These are phyloP conservation scores for Schizosaccharomyces lindneri DNA, from an alignment of 805 yeast genomes.

Conservation along the genomic window DNA sequence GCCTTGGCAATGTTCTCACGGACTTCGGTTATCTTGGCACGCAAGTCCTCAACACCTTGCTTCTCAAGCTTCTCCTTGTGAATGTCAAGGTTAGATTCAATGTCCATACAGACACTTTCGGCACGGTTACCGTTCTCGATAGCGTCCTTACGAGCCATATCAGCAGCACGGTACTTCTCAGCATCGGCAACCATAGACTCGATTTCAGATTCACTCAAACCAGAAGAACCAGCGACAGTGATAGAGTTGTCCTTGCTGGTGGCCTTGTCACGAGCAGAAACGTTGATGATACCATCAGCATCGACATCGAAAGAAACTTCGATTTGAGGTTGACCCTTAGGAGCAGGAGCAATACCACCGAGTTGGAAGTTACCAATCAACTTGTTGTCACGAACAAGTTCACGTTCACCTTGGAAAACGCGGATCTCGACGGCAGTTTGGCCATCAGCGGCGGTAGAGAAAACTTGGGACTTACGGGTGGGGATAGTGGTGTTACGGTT, in stretches of 20 bases:
- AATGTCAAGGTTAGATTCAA: constrained; percentile 62
- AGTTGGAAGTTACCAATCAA: constrained; percentile 89
- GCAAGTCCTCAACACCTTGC: constrained; percentile 29
- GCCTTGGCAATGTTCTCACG: constrained; percentile 57
- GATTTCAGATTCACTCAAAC: constrained; percentile 70
- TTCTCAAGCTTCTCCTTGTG: constrained; percentile 42
- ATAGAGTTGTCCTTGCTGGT: constrained; percentile 83
- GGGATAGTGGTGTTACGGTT: constrained; percentile 91
- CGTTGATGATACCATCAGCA: constrained; percentile 93
- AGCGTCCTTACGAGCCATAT: constrained; percentile 61
- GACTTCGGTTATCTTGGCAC: constrained; percentile 31
- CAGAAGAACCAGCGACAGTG: constrained; percentile 90
- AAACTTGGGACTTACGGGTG: constrained; percentile 85
- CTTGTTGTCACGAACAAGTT: constrained; percentile 91
- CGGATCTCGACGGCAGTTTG: constrained; percentile 92
- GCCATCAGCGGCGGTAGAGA: constrained; percentile 90
- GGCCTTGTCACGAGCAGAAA: constrained; percentile 79
- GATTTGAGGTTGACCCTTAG: constrained; percentile 84
- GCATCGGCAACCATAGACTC: constrained; percentile 81
- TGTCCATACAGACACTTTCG: constrained; percentile 62
- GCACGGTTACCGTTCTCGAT: constrained; percentile 71
- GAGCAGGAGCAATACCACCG: constrained; percentile 85
- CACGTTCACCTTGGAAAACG: constrained; percentile 98
- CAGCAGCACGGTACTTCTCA: constrained; percentile 68
- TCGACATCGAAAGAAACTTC: constrained; percentile 90